Evolutionary conservation across 176 grass and related monocot species (phyloP), one percentile per base, ranked within the genome.

Genomic region (Echinochloa phyllopogon): DNA sequence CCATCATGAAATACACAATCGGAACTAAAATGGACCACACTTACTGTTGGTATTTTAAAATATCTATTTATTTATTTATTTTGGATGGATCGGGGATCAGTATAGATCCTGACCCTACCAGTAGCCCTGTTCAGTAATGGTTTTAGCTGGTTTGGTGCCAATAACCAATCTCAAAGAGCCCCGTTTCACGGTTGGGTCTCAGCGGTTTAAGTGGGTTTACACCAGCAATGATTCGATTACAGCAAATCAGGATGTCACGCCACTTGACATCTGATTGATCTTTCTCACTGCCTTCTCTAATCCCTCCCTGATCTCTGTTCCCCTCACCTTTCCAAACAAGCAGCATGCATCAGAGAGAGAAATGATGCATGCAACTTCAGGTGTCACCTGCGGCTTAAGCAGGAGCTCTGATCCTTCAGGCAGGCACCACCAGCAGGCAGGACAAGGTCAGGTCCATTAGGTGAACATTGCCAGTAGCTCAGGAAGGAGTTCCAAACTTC

Each of bases 1-100:
- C 36, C 78, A 29, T 58, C 39, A 78, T 79, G 47, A 64, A 84
- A 39, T 68, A 20, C 36, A 85, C n/a, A 55, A 64, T 21, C 47
- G 18, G 40, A 66, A 86, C 33, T n/a, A 56, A 72, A 85, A 87
- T 65, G n/a, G 44, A 11, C 25, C 25, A 68, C 25, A 8, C 9
- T 3, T 14, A 56, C 27, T 72, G 42, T 50, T 25, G 7, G 24
- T 73, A 72, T 49, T 69, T 23, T 13, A 36, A 83, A 61, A 81
- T 6, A 23, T 65, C 18, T 52, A 17, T 29, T 51, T 50, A 29
- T 33, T 72, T 41, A 67, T 67, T 67, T 74, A 17, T 36, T 52
- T 18, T 73, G 15, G 6, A 15, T 51, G 27, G 23, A 47, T 51
- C 7, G 45, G 42, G 16, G 70, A 29, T 15, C 70, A 18, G 9